These are phyloP conservation scores for Solanum neorickii DNA, from an alignment of 257 asterid species.

Conservation along the genomic window DNA sequence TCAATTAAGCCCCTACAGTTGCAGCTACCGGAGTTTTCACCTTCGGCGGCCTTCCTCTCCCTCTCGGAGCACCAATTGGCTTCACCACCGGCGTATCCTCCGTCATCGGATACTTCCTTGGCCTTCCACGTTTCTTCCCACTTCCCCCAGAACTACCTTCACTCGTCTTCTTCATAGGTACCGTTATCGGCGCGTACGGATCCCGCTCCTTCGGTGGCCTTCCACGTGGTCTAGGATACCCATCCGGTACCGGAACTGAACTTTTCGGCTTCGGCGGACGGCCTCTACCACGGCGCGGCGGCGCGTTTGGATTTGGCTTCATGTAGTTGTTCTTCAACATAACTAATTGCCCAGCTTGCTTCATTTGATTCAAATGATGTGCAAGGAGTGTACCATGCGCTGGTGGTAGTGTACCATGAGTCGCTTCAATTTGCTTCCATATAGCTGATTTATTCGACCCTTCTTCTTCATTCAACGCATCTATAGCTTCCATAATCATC, in stretches of 20 bases:
- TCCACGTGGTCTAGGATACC: slow-evolving; percentile 60
- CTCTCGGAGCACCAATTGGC: slow-evolving; percentile 21
- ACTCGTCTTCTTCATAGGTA: slow-evolving; percentile 25
- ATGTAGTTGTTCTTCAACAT: slow-evolving; percentile 59
- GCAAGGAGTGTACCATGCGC: slow-evolving; percentile 48
- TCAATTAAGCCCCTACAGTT: slow-evolving; percentile 57
- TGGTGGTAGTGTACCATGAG: slow-evolving; percentile 46
- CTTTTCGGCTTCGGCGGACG: slow-evolving; percentile 82
- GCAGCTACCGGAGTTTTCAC: slow-evolving; percentile 48
- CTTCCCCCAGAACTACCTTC: slow-evolving; percentile 1
- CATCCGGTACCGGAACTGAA: slow-evolving; percentile 14
- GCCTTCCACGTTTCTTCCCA: slow-evolving; percentile 74
- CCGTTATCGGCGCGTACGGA: slow-evolving; percentile 21
- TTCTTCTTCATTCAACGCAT: slow-evolving; percentile 34
- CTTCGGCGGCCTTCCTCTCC: slow-evolving; percentile 87
- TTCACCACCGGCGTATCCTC: background rate
- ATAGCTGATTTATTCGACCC: slow-evolving; percentile 62
- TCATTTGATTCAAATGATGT: slow-evolving; percentile 68
- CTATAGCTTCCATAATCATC: slow-evolving; percentile 66
- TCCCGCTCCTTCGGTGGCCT: slow-evolving; percentile 55
- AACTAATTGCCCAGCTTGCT: slow-evolving; percentile 42
- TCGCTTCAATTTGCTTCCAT: slow-evolving; percentile 51
- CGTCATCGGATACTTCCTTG: slow-evolving; percentile 31
- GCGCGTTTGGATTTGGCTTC: slow-evolving; percentile 50
- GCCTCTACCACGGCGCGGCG: slow-evolving; percentile 87